Conservation (phyloP, 345 rosid species). For the Dimocarpus longan region DNA sequence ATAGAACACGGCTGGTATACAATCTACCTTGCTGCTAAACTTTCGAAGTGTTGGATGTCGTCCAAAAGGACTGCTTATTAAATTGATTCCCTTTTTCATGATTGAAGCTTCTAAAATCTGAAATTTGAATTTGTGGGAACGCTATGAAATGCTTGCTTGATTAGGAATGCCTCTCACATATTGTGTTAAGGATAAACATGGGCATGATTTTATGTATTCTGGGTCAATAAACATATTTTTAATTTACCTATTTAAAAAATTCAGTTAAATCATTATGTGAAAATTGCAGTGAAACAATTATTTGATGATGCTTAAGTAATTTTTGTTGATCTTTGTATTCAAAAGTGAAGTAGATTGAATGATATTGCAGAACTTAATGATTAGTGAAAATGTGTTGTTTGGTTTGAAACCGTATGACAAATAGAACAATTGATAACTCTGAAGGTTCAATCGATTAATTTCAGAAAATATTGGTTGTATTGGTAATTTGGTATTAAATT, state of each 20-base stretch:
- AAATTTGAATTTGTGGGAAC: background rate
- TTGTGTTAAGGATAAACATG: background rate
- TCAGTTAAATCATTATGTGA: background rate
- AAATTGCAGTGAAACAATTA: background rate
- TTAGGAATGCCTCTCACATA: background rate
- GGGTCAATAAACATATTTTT: background rate
- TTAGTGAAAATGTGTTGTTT: background rate
- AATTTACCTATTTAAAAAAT: background rate
- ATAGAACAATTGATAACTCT: background rate
- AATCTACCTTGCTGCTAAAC: background rate
- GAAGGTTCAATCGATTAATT: background rate
- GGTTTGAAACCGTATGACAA: background rate
- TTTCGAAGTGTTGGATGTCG: background rate
- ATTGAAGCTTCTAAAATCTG: background rate
- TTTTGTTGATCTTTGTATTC: background rate
- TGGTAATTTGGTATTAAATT: background rate
- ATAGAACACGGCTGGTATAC: background rate
- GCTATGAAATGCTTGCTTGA: background rate
- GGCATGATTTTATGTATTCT: background rate
- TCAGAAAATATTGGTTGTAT: background rate
- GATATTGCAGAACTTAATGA: background rate
- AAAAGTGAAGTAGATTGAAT: background rate
- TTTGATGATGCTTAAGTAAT: background rate
- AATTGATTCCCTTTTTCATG: background rate
- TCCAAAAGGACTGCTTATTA: background rate